These are phyloP conservation scores for Eucalyptus sp. DNA, from an alignment of 345 rosid species.

Conservation along the genomic window DNA sequence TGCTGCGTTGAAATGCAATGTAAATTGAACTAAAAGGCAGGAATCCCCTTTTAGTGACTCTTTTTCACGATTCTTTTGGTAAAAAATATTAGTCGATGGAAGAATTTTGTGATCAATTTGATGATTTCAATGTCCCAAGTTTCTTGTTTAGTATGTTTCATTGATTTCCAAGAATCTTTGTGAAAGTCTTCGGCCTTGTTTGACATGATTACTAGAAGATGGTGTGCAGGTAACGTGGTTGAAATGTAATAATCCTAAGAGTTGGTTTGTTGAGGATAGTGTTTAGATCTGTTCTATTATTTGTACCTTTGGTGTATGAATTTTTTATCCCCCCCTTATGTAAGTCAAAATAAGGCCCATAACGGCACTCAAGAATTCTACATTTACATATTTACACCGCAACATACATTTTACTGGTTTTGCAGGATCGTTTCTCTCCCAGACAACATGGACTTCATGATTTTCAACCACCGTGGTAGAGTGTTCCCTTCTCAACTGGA, in stretches of 20 bases:
- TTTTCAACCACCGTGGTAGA: conserved; percentile 74
- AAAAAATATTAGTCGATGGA: not conserved
- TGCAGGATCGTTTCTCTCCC: conserved; percentile 85
- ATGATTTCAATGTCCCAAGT: not conserved
- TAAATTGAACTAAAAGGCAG: not conserved
- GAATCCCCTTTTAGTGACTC: not conserved
- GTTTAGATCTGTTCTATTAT: not conserved
- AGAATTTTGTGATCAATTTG: not conserved
- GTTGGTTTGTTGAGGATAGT: not conserved
- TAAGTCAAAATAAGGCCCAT: not conserved
- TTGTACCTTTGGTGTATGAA: not conserved
- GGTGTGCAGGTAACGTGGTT: not conserved
- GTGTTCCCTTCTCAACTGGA: conserved; percentile 28
- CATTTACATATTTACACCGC: not conserved
- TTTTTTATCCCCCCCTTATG: not conserved
- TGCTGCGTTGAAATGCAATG: not conserved
- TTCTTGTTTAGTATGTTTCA: not conserved
- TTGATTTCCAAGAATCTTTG: not conserved
- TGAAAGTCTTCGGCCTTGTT: not conserved
- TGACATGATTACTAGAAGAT: not conserved
- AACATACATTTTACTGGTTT: not conserved
- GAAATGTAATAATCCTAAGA: not conserved
- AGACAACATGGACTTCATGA: conserved; percentile 77
- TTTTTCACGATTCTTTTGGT: not conserved
- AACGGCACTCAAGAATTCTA: not conserved